Base-by-base conservation (phyloP, 257 asterid genomes). In the Leptodermis oblonga region DNA sequence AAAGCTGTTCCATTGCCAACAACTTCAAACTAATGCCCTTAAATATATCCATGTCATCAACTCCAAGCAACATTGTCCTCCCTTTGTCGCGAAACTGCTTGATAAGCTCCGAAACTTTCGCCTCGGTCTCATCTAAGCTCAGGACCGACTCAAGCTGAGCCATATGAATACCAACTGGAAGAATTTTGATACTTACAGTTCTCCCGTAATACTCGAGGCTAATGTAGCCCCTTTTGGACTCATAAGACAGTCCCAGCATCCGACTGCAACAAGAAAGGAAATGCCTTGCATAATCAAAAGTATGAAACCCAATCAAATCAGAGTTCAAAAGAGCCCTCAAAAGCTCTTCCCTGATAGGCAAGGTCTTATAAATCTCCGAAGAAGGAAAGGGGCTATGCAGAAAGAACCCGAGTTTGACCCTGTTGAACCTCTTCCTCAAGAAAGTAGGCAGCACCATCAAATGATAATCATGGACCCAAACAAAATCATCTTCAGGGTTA, bases 151-250 rank as follows among this genome's bases (percentile, higher is more conserved):
- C 88, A 74, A 90, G 96, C 84, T 85, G 97, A 2, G 86, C 92
- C 97, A 90, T 83, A 71, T 90, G 96, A 54, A 90, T 90, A 56
- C 97, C 97, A 49, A 90, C 97, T 0, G 97, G 97, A n/a, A 90
- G 90, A 69, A 90, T 90, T 67, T 90, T 90, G 78, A 90, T 88
- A 76, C 95, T 90, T 11, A 90, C 96, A 0, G 96, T 90, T 62
- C 97, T 80, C 26, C 97, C 97, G n/a, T 90, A 90, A 71, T 90
- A 90, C 74, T 90, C 97, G 0, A 90, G 84, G 55, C 97, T 94
- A 37, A 90, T 90, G 70, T 90, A 90, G 63, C 97, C 97, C 83
- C 97, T 79, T 74, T 88, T 90, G 4, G 97, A 90, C 82, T 90
- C 97, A 0, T 90, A 90, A 0, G 97, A 77, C 30, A 90, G 67